These are phyloP conservation scores for Buddleja alternifolia DNA, from an alignment of 257 asterid species.

Conservation along the genomic window DNA sequence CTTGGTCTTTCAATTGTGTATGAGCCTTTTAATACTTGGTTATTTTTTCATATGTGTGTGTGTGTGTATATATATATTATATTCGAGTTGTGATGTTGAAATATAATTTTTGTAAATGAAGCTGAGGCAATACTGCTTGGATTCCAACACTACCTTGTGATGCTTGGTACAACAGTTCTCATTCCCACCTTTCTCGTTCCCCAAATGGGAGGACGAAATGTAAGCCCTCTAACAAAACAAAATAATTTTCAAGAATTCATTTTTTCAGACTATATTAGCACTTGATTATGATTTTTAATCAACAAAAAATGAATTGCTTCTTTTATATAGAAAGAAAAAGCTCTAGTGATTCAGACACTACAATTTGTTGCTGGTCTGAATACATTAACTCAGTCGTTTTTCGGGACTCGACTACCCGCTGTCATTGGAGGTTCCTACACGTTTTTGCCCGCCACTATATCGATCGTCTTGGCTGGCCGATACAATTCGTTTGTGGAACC, in stretches of 20 bases:
- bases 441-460: conserved; percentile 79
- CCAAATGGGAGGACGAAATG: conserved; percentile 95
- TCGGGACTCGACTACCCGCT: conserved; percentile 90
- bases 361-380: conserved; percentile 95
- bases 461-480: conserved; percentile 80
- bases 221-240: conserved; percentile 29
- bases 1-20: too few species aligned
- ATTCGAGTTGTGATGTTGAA: neutral
- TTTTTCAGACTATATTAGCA: neutral
- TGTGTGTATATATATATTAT: too few species aligned
- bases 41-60: neutral
- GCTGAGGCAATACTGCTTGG: conserved; percentile 98
- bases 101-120: conserved; percentile 39
- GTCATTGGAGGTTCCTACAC: conserved; percentile 88
- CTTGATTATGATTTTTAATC: neutral
- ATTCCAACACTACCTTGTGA: conserved; percentile 94
- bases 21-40: neutral
- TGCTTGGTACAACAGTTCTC: conserved; percentile 96
- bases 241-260: neutral
- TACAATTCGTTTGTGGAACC: conserved; percentile 61
- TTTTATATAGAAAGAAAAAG: conserved; percentile 82
- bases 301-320: conserved; percentile 2
- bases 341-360: conserved; percentile 82
- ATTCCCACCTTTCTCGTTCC: conserved; percentile 77
- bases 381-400: conserved; percentile 69